Evolutionary conservation across 177 flowering plant species (phyloP), one percentile per base, ranked within the genome.

Genomic region (Vitis hybrid): DNA sequence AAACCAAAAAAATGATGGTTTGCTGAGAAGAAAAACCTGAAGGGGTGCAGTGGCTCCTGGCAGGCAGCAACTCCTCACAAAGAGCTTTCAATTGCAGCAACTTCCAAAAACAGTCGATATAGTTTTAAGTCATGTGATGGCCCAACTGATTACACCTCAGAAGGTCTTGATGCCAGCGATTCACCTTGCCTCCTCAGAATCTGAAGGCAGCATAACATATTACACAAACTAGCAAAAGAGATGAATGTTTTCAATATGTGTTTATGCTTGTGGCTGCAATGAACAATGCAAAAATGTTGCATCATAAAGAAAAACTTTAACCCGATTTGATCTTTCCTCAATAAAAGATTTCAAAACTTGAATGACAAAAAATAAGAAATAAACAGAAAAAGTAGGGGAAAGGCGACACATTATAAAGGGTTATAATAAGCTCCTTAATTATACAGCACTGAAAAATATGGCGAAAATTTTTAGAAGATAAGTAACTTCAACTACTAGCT

Each of bases 161-260:
- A 29, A 61, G 45, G 2, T 61, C 29, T 11, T n/a, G 34, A 60
- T 49, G 68, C 71, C 54, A 34, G 2, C 20, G n/a, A 52, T 57
- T 85, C 85, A 87, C 71, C 84, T 81, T 29, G 61, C 76, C 63
- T 20, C 74, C 63, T 20, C 74, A 1, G 65, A 59, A 81, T 82
- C 88, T 87, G 88, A 70, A 70, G 78, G 63, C 60, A 71, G 45
- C 1, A 70, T 31, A 50, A 54, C 14, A 65, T 22, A 26, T 51
- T 13, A 13, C 3, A 55, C 16, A 29, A 65, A 63, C 10, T 61
- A 58, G 19, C 19, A 63, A 59, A 52, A 10, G 53, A 60, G 14
- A 26, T 12, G 52, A 52, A 18, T 14, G 18, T 20, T 49, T 9
- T 15, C 45, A 14, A 16, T n/a, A 45, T 15, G 18, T 1, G 16